Conservation (phyloP, 345 rosid genomes). For the Pistacia vera region DNA sequence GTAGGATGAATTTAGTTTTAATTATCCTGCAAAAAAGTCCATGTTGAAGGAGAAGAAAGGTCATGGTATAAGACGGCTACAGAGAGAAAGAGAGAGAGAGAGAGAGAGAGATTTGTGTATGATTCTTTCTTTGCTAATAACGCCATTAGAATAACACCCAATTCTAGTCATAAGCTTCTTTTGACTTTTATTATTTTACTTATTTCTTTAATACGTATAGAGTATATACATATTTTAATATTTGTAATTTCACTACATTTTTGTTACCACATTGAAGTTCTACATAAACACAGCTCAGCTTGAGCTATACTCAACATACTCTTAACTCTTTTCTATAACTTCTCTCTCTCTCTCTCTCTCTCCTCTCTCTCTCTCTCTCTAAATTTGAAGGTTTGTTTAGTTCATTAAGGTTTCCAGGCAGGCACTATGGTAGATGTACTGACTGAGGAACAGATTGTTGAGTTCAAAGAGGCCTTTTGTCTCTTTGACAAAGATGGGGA, state of each 20-base stretch:
- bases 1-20: neutral
- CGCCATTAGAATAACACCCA: slow-evolving; percentile 13
- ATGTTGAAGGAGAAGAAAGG: neutral
- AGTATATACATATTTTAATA: too few species aligned
- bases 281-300: slow-evolving; percentile 58
- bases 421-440: slow-evolving; percentile 36
- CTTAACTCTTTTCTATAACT: neutral
- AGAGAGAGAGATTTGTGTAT: neutral
- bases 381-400: neutral
- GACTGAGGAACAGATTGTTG: slow-evolving; percentile 64
- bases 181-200: slow-evolving; percentile 26
- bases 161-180: slow-evolving; percentile 16
- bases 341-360: slow-evolving; percentile 13
- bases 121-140: neutral
- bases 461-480: slow-evolving; percentile 77
- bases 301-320: slow-evolving; percentile 38
- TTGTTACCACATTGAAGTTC: slow-evolving; percentile 26
- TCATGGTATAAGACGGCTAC: neutral
- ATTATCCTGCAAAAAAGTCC: neutral
- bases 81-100: neutral
- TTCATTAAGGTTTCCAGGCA: slow-evolving; percentile 4
- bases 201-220: neutral
- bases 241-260: neutral
- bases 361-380: slow-evolving; percentile 13
- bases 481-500: slow-evolving; percentile 75